Base-by-base conservation (phyloP, 805 yeast genomes). In the Candida pseudofarinosa region DNA sequence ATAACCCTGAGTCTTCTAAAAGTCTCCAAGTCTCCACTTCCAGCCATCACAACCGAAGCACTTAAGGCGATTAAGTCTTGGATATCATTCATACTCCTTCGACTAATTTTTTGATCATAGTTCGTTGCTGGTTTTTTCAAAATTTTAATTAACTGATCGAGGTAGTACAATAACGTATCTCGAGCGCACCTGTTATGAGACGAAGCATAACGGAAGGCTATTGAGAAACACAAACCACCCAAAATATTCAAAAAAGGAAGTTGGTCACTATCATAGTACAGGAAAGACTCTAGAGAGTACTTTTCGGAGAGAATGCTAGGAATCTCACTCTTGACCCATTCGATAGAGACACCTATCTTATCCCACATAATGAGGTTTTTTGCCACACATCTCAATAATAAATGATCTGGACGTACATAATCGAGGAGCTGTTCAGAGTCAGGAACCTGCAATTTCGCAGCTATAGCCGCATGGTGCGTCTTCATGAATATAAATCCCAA, bases 11-110 rank as follows among this genome's bases (percentile, higher is more conserved):
- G 67, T 40, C 97, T 72, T 52, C 90, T 73, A 50, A 93, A 76
- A 0, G 82, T 77, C 35, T 80, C 85, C 41, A 90, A 62, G 58
- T 93, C 97, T 1, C 99, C 98, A 13, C 89, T 79, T 1, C 97
- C 96, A 1, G 96, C 90, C 86, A 88, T 85, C 0, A 89, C 74
- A 19, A 88, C 69, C 0, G 97, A 77, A 4, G 77, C 60, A 6
- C 93, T 76, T 4, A 91, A 59, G 1, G 83, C 74, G 12, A 88
- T 51, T 1, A 83, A 66, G 48, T 80, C 80, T 38, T 81, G 79
- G 26, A 82, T 67, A 28, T 74, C 75, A 16, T 71, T 63, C 1
- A 84, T 75, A 7, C 86, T 75, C 35, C 69, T 62, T 33, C 71
- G 63, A 0, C 88, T 74, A 30, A 85, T 60, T 41, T 68, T 70